A percentile compares a stretch with the other conserved stretches of the same genome.
phyloP scores from a whole-genome alignment of 2,329 filamentous ascomycete genomes.

The Zymoseptoria brevis region DNA sequence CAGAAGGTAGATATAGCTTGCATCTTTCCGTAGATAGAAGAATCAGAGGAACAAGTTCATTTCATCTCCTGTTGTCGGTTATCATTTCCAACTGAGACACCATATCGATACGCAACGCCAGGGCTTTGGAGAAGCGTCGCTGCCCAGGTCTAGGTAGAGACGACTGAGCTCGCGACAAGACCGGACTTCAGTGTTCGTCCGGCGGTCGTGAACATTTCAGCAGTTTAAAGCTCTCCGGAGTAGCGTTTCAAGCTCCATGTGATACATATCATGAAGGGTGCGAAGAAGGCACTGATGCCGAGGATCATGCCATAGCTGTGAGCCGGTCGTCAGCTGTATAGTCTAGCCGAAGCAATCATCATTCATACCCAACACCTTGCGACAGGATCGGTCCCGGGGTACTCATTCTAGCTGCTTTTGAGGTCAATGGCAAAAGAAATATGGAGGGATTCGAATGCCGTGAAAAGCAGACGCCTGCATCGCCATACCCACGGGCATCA shows the following conservation, averaged over 20 bases:
- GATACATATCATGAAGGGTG: conserved; percentile 52
- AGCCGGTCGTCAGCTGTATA: neutral
- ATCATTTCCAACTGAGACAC: conserved; percentile 31
- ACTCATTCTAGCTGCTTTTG: neutral
- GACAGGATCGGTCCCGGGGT: neutral
- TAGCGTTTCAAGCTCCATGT: conserved; percentile 35
- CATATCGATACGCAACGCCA: conserved; percentile 39
- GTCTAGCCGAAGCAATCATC: neutral
- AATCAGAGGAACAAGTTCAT: too few species aligned
- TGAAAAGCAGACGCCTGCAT: neutral
- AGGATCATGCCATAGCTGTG: neutral
- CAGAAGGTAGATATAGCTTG: too few species aligned
- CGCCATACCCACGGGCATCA: neutral
- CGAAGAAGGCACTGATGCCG: conserved; percentile 20
- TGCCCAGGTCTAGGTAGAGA: conserved; percentile 76
- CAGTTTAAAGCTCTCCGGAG: conserved; percentile 62
- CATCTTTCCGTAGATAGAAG: too few species aligned
- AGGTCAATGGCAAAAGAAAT: neutral
- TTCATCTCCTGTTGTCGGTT: too few species aligned
- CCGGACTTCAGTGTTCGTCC: conserved; percentile 80
- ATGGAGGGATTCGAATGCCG: neutral
- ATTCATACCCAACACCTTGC: neutral
- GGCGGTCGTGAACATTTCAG: conserved; percentile 84
- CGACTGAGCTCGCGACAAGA: conserved; percentile 74
- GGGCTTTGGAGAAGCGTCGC: conserved; percentile 29